These are phyloP conservation scores for Ziziphus jujuba DNA, from an alignment of 306 rosid species.

Conservation along the genomic window DNA sequence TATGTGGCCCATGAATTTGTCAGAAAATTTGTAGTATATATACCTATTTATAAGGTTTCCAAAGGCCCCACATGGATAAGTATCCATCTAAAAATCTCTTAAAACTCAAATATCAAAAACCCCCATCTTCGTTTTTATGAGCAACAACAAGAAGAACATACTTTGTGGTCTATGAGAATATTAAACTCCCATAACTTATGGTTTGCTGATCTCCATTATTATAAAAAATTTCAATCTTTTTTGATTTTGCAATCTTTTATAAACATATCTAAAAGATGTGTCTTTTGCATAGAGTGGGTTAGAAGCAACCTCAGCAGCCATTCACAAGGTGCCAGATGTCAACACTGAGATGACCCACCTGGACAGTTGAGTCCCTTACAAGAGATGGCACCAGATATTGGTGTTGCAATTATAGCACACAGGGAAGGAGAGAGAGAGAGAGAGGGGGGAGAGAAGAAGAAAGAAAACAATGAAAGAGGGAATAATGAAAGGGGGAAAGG, in stretches of 20 bases:
- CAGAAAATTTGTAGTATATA: slow-evolving; percentile 23
- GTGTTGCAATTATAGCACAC: slow-evolving; percentile 41
- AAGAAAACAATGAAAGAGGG: slow-evolving; percentile 14
- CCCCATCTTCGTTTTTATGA: slow-evolving; percentile 2
- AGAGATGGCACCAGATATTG: slow-evolving; percentile 37
- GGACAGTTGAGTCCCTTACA: slow-evolving; percentile 41
- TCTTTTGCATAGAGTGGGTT: slow-evolving; percentile 30
- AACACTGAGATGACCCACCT: slow-evolving; percentile 5
- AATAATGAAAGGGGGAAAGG: too few species aligned
- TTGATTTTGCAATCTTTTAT: not conserved
- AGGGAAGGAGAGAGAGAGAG: slow-evolving; percentile 5
- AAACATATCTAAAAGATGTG: slow-evolving; percentile 28
- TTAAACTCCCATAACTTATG: slow-evolving; percentile 8
- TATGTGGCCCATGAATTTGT: slow-evolving; percentile 24
- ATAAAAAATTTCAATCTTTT: slow-evolving; percentile 11
- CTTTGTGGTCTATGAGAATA: slow-evolving; percentile 3
- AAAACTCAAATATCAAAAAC: not conserved
- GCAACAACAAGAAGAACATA: not conserved
- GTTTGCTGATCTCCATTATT: slow-evolving; percentile 27
- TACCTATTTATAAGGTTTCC: slow-evolving; percentile 14
- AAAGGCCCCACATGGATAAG: slow-evolving; percentile 11
- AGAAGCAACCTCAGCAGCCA: slow-evolving; percentile 40
- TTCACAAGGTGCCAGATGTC: slow-evolving; percentile 36
- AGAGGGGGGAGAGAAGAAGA: slow-evolving; percentile 5
- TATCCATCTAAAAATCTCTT: not conserved